A percentile compares a stretch with the other conserved stretches of the same genome.
Evolutionary conservation across 164 flowering plant species (phyloP).

Genomic region (Vitis rotundifolia): DNA sequence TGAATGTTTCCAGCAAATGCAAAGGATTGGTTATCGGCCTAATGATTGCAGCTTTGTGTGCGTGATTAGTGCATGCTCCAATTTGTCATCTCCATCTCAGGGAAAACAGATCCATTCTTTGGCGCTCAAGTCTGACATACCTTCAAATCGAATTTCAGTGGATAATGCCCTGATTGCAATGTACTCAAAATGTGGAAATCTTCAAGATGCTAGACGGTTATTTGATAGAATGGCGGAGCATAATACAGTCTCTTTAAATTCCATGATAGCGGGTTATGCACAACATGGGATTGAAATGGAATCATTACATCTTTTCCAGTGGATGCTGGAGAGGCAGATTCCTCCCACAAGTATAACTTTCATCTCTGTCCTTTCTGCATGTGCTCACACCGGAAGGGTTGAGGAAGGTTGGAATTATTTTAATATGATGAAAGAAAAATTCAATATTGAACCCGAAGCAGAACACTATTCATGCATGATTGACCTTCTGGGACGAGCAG

Average conservation of each 20-base stretch:
- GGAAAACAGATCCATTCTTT: slow-evolving; percentile 77
- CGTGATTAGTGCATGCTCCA: slow-evolving; percentile 76
- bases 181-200: slow-evolving; percentile 86
- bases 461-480: slow-evolving; percentile 87
- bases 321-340: slow-evolving; percentile 50
- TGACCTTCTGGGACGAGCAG: slow-evolving; percentile 85
- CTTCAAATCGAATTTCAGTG: slow-evolving; percentile 53
- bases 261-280: slow-evolving; percentile 83
- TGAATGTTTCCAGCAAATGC: slow-evolving; percentile 62
- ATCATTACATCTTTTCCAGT: slow-evolving; percentile 51
- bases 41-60: slow-evolving; percentile 89
- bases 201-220: slow-evolving; percentile 60
- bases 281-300: slow-evolving; percentile 71
- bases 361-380: slow-evolving; percentile 66
- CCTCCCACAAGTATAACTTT: slow-evolving; percentile 70
- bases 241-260: slow-evolving; percentile 67
- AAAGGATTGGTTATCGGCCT: slow-evolving; percentile 54
- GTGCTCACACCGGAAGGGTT: slow-evolving; percentile 64
- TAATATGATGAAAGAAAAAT: slow-evolving; percentile 51
- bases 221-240: slow-evolving; percentile 79
- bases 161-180: slow-evolving; percentile 72
- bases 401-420: slow-evolving; percentile 54
- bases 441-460: slow-evolving; percentile 52
- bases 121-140: slow-evolving; percentile 60
- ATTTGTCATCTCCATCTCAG: slow-evolving; percentile 67